phyloP scores from a whole-genome alignment of 2,329 filamentous ascomycete species.

The Trichoderma atroviride region DNA sequence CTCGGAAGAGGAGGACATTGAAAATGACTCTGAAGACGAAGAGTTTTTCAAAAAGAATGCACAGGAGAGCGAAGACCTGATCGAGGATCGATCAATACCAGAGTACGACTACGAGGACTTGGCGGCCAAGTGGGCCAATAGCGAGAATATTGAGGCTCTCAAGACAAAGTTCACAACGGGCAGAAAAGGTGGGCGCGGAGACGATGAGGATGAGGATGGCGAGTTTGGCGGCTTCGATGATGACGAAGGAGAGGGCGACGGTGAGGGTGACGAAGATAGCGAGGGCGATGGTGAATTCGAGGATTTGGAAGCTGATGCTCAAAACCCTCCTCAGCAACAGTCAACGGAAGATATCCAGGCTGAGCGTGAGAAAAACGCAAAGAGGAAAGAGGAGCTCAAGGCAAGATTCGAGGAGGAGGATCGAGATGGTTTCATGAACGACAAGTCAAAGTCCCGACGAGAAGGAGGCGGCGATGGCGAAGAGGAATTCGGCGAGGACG shows the following conservation, averaged over 20 bases:
- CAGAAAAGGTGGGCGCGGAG: conserved; percentile 35
- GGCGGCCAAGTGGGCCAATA: conserved; percentile 81
- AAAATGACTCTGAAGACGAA: conserved; percentile 59
- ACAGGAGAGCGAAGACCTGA: conserved; percentile 67
- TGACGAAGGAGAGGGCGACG: conserved; percentile 69
- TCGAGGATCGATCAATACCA: conserved; percentile 81
- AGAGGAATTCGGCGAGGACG: conserved; percentile 91
- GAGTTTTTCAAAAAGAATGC: conserved; percentile 68
- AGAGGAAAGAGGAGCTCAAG: conserved; percentile 90
- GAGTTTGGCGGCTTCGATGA: conserved; percentile 50
- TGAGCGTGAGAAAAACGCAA: conserved; percentile 88
- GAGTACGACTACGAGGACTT: conserved; percentile 78
- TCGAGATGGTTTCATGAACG: conserved; percentile 90
- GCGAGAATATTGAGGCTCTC: conserved; percentile 75
- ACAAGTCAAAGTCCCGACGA: conserved; percentile 75
- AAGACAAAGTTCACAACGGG: conserved; percentile 75
- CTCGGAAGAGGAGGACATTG: conserved; percentile 60
- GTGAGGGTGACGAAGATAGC: conserved; percentile 59
- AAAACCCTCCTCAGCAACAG: conserved; percentile 45
- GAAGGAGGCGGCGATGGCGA: conserved; percentile 67
- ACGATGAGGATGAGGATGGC: conserved; percentile 51
- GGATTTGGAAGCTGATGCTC: conserved; percentile 65
- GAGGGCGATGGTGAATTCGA: conserved; percentile 83
- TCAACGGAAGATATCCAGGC: conserved; percentile 67
- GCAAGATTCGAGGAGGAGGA: conserved; percentile 97